Percentiles rank a stretch among this genome's conserved stretches.
Evolutionary conservation across 345 rosid species (phyloP).

Genomic region (Gossypium ekmanianum): DNA sequence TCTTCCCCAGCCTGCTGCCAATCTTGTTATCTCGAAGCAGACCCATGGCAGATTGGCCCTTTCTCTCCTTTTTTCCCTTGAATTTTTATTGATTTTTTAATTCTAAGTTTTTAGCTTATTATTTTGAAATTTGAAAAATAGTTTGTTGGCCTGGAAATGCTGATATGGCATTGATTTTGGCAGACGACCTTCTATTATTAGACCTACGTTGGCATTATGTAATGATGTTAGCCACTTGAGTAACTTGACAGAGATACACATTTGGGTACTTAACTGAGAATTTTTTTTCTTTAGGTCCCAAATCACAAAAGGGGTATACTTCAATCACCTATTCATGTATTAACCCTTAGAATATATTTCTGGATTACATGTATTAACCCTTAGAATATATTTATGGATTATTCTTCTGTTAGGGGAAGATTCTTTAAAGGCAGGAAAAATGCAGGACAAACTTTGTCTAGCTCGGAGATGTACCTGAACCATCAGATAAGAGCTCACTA

Average conservation of each 20-base stretch:
- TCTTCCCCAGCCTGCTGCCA: too few relatives aligned
- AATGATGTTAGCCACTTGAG: neutral
- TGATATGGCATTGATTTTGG: neutral
- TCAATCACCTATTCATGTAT: neutral
- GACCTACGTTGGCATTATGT: neutral
- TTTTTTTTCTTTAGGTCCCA: neutral
- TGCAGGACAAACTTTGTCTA: slow-evolving; percentile 44
- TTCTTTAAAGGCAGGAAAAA: slow-evolving; percentile 49
- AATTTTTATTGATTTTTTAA: neutral
- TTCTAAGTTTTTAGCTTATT: neutral
- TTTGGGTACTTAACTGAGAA: neutral
- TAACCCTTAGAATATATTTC: neutral
- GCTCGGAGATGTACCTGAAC: slow-evolving; percentile 52
- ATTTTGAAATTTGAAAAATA: neutral
- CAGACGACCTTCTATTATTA: neutral
- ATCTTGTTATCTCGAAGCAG: too few relatives aligned
- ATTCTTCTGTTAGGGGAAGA: slow-evolving; percentile 43
- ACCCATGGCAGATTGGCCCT: too few relatives aligned
- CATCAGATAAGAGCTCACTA: slow-evolving; percentile 41
- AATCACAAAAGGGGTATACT: neutral
- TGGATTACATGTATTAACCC: neutral
- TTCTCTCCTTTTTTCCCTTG: too few relatives aligned
- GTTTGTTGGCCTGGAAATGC: neutral
- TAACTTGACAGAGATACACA: neutral
- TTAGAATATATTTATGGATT: neutral